phyloP scores from a whole-genome alignment of 192 early-diverging fungal species.

The Coemansia brasiliensis region DNA sequence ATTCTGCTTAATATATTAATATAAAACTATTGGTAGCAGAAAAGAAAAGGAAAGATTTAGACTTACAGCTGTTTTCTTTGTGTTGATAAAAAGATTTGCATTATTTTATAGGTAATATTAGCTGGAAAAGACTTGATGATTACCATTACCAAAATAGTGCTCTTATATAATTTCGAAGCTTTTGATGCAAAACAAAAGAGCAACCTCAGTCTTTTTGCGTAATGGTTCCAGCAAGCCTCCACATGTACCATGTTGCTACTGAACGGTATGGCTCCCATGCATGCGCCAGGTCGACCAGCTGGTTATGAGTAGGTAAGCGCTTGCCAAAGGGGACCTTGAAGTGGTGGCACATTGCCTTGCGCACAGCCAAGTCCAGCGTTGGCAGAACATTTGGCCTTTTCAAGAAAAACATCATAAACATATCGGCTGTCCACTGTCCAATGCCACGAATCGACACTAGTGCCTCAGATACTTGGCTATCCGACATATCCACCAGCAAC shows the following conservation, averaged over 20 bases:
- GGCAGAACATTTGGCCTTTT: constrained; percentile 71
- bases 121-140: too few species aligned
- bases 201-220: constrained; percentile 43
- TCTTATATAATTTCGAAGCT: too few species aligned
- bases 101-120: too few species aligned
- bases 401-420: constrained; percentile 75
- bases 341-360: constrained; percentile 64
- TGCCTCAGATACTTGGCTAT: constrained; percentile 57
- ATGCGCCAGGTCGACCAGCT: constrained; percentile 59
- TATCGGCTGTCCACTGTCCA: constrained; percentile 71
- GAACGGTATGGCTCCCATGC: constrained; percentile 68
- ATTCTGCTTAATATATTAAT: too few species aligned
- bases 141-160: too few species aligned
- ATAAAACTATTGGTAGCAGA: too few species aligned
- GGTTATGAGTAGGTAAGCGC: constrained; percentile 51
- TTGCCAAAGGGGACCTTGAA: constrained; percentile 59
- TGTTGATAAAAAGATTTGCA: too few species aligned
- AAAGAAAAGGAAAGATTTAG: too few species aligned
- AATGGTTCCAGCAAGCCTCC: constrained; percentile 48
- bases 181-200: constrained; percentile 4
- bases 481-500: constrained; percentile 55
- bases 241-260: constrained; percentile 69
- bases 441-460: constrained; percentile 66
- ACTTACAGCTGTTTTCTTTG: too few species aligned
- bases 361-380: constrained; percentile 63